Evolutionary conservation across 805 yeast genomes (phyloP).

Genomic region (Yarrowia sp.): DNA sequence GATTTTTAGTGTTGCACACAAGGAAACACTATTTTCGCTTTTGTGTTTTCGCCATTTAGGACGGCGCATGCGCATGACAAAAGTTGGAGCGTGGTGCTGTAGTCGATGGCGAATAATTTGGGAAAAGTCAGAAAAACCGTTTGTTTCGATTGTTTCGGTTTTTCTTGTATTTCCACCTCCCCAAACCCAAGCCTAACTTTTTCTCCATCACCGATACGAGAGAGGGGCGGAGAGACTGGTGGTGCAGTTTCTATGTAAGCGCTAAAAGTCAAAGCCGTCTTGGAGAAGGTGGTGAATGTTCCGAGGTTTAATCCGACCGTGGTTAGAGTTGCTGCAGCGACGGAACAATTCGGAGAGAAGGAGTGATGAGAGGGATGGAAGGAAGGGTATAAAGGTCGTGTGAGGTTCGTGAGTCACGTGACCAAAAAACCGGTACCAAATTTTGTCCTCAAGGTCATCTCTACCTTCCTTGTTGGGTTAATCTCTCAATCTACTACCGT

Average conservation of each 20-base stretch:
- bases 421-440: too few relatives aligned
- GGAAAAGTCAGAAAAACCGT: too few relatives aligned
- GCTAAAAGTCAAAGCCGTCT: background rate
- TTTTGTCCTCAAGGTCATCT: too few relatives aligned
- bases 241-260: constrained; percentile 21
- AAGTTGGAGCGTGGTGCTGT: too few relatives aligned
- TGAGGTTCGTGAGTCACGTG: too few relatives aligned
- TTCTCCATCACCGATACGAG: background rate
- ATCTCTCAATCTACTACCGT: too few relatives aligned
- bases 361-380: background rate
- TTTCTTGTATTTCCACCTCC: background rate
- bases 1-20: constrained; percentile 8
- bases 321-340: background rate
- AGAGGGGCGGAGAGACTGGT: constrained; percentile 2
- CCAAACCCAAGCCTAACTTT: background rate
- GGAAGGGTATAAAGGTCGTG: too few relatives aligned
- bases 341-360: background rate
- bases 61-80: too few relatives aligned
- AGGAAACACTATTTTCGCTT: too few relatives aligned
- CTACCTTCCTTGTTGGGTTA: too few relatives aligned
- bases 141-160: background rate
- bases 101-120: background rate
- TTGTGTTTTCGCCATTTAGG: too few relatives aligned
- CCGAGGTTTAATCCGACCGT: constrained; percentile 21
- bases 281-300: constrained; percentile 2